A percentile compares a stretch with the other conserved stretches of the same genome.
Evolutionary conservation across 345 rosid species (phyloP).

Genomic region (Erucastrum elatum): DNA sequence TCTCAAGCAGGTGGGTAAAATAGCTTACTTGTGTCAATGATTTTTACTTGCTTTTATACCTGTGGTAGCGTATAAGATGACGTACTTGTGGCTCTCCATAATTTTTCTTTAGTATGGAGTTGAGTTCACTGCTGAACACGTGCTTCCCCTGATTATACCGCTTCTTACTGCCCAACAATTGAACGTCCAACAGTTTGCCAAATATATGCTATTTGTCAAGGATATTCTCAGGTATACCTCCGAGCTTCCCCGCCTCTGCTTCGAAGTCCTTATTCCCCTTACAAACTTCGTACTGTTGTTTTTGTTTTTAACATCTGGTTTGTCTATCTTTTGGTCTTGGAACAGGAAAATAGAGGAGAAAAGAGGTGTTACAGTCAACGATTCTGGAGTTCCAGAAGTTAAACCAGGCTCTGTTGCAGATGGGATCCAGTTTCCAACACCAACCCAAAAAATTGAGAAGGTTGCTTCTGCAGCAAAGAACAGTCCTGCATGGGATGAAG

Average conservation of each 20-base stretch:
- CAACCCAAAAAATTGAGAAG: slow-evolving; percentile 44
- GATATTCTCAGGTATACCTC: slow-evolving; percentile 72
- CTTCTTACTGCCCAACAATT: slow-evolving; percentile 93
- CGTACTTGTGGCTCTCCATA: slow-evolving; percentile 3
- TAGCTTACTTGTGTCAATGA: slow-evolving; percentile 1
- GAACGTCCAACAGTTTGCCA: slow-evolving; percentile 91
- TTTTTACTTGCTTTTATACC: background rate
- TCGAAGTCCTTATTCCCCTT: background rate
- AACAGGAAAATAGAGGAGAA: slow-evolving; percentile 80
- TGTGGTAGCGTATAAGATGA: slow-evolving; percentile 7
- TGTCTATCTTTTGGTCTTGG: slow-evolving; percentile 14
- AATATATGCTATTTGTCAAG: slow-evolving; percentile 86
- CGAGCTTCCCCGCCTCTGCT: background rate
- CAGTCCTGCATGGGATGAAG: slow-evolving; percentile 82
- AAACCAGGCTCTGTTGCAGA: slow-evolving; percentile 45
- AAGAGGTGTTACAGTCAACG: slow-evolving; percentile 66
- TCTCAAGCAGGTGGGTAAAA: slow-evolving; percentile 65
- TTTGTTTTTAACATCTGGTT: background rate
- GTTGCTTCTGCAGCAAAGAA: slow-evolving; percentile 51
- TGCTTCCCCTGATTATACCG: slow-evolving; percentile 78
- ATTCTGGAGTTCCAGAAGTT: slow-evolving; percentile 58
- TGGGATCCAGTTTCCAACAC: slow-evolving; percentile 52
- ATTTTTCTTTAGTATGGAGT: slow-evolving; percentile 66
- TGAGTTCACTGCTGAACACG: slow-evolving; percentile 83
- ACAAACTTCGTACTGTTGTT: slow-evolving; percentile 4